Evolutionary conservation across 108 stramenopile species (phyloP).

Genomic region (Skeletonema grethae): DNA sequence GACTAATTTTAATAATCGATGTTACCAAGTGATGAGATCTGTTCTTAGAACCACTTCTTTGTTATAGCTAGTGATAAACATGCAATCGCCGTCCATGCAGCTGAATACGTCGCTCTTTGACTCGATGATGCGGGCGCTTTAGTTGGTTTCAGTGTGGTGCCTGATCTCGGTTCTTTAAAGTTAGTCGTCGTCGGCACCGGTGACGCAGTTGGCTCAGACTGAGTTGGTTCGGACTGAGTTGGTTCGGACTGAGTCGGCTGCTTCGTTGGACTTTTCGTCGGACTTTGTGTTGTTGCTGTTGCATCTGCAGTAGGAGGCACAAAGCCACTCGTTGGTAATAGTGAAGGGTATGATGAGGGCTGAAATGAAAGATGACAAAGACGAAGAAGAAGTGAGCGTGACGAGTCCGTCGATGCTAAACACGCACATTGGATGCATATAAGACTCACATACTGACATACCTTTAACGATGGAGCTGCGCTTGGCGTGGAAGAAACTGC

Average conservation of each 20-base stretch:
- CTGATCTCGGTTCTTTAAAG: background rate
- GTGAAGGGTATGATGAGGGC: background rate
- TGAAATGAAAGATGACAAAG: background rate
- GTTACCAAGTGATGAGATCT: background rate
- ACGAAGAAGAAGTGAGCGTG: background rate
- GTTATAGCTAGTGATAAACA: background rate
- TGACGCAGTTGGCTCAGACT: background rate
- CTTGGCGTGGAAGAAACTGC: background rate
- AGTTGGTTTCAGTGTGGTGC: background rate
- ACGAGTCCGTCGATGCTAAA: background rate
- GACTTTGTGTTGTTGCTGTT: background rate
- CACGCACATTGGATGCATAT: background rate
- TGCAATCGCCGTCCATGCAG: background rate
- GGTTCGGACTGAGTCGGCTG: background rate
- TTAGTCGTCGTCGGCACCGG: background rate
- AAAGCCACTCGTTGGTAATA: background rate
- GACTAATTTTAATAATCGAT: background rate
- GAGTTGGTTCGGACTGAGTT: background rate
- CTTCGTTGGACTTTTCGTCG: background rate
- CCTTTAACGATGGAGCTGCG: conserved; percentile 14
- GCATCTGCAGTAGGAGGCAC: background rate
- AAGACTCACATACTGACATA: conserved; percentile 31
- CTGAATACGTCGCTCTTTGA: background rate
- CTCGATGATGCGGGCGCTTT: background rate
- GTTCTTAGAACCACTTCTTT: background rate